Base-by-base conservation (phyloP, 1,284 basidiomycete species). In the Phlebopus sp. region DNA sequence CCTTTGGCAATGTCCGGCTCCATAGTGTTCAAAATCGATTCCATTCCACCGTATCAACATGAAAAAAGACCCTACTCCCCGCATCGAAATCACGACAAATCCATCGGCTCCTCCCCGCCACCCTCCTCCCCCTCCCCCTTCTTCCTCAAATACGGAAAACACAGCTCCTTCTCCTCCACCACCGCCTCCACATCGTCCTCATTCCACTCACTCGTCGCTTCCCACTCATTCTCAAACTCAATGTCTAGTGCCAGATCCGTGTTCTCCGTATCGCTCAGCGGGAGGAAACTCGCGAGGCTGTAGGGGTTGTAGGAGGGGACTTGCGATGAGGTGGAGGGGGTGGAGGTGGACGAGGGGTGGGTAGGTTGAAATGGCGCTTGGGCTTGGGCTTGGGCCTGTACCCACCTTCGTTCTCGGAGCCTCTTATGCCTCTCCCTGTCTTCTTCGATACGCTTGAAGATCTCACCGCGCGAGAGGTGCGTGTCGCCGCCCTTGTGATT, bases 361-460 rank as follows among this genome's bases (percentile, higher is more conserved):
- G 27, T 9, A 8, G 27, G 10, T 9, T 51, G 48, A 17, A 50
- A n/a, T n/a, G n/a, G n/a, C n/a, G n/a, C n/a, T n/a, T n/a, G n/a
- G n/a, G n/a, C n/a, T n/a, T n/a, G n/a, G n/a, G n/a, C 53, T 13
- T 68, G 55, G 2, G 88, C 86, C 59, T 96, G 84, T 25, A 97
- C 92, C 94, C 95, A 97, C 42, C 92, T 82, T 17, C 91, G 82
- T 67, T 97, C 94, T 37, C 92, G 81, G 1, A 97, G 76, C 2
- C 94, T 82, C 68, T 97, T 97, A 63, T 97, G 94, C 55, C 95
- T 79, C 64, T 97, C 94, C 2, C 94, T 78, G 66, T 97, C 95
- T 59, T 96, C 94, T 65, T 97, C 94, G 52, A 97, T 96, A 4
- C 93, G 84, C 38, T 88, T 84, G 54, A 93, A 79, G 21, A 94